Percentiles rank a stretch among this genome's conserved stretches.
Evolutionary conservation across 1,284 basidiomycete genomes (phyloP).

Genomic region (Lignosus rhinocerotis): DNA sequence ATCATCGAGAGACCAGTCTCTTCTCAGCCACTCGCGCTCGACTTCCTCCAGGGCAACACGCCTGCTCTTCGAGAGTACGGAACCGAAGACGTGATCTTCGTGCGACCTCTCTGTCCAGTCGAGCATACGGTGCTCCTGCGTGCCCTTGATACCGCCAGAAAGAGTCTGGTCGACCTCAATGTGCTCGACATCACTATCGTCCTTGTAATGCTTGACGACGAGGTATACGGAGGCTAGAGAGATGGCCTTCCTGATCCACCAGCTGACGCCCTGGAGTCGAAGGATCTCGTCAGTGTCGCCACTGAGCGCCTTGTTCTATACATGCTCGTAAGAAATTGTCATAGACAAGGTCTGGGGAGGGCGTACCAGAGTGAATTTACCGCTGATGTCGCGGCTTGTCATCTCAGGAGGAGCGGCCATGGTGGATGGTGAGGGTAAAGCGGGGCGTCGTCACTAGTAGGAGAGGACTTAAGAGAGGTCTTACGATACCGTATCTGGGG

Average conservation of each 20-base stretch:
- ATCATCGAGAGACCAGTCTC: constrained; percentile 37
- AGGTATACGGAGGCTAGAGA: constrained; percentile 52
- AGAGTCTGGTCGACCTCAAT: constrained; percentile 65
- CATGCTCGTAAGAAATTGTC: background rate
- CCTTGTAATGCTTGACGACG: constrained; percentile 58
- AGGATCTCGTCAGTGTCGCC: constrained; percentile 59
- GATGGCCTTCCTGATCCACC: constrained; percentile 61
- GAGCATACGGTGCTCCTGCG: constrained; percentile 52
- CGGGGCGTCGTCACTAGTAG: background rate
- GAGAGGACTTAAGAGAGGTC: background rate
- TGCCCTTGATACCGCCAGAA: constrained; percentile 57
- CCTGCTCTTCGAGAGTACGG: constrained; percentile 49
- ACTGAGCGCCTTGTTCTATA: constrained; percentile 57
- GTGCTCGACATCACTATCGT: constrained; percentile 52
- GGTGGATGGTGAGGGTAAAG: constrained; percentile 1
- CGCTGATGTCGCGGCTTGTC: constrained; percentile 48
- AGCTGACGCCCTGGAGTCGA: constrained; percentile 59
- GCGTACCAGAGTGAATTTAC: constrained; percentile 38
- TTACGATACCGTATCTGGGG: background rate
- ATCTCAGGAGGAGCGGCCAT: constrained; percentile 57
- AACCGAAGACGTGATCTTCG: constrained; percentile 57
- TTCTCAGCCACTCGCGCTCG: constrained; percentile 36
- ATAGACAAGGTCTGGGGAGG: background rate
- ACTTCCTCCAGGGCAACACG: constrained; percentile 36
- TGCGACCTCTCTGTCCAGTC: constrained; percentile 50